Conservation (phyloP, 2,329 filamentous ascomycete species). For the Laburnicola sp. region DNA sequence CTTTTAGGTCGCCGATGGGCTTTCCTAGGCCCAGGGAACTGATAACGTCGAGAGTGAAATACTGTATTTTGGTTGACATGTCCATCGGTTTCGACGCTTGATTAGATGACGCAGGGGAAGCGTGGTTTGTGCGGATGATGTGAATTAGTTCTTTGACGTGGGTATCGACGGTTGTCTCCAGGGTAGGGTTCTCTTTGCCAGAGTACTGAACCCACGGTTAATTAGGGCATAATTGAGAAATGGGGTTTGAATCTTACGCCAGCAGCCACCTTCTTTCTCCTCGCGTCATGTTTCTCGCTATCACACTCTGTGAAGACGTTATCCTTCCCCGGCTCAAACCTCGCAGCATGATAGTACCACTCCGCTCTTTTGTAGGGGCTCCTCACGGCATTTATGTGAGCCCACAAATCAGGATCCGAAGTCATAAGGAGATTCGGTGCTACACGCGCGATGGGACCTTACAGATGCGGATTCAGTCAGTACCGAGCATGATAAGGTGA, state of each 20-base stretch:
- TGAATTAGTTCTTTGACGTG: conserved; percentile 51
- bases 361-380: conserved; percentile 45
- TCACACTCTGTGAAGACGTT: conserved; percentile 56
- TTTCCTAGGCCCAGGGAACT: conserved; percentile 57
- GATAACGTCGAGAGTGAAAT: conserved; percentile 61
- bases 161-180: conserved; percentile 55
- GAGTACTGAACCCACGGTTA: conserved; percentile 40
- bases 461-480: not conserved
- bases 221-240: too few relatives aligned
- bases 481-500: not conserved
- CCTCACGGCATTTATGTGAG: conserved; percentile 47
- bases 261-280: conserved; percentile 52
- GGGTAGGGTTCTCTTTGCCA: conserved; percentile 55
- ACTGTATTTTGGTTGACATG: conserved; percentile 44
- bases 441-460: conserved; percentile 48
- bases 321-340: conserved; percentile 55
- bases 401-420: conserved; percentile 50
- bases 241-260: conserved; percentile 30
- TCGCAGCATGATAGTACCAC: conserved; percentile 39
- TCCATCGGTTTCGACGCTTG: conserved; percentile 43
- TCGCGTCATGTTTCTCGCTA: conserved; percentile 49
- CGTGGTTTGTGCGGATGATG: conserved; percentile 53
- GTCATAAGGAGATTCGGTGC: conserved; percentile 54
- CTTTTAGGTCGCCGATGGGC: conserved; percentile 56
- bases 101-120: conserved; percentile 19